phyloP scores from a whole-genome alignment of 768 basidiomycete species.

The Pilatotrama ljubarskyi region DNA sequence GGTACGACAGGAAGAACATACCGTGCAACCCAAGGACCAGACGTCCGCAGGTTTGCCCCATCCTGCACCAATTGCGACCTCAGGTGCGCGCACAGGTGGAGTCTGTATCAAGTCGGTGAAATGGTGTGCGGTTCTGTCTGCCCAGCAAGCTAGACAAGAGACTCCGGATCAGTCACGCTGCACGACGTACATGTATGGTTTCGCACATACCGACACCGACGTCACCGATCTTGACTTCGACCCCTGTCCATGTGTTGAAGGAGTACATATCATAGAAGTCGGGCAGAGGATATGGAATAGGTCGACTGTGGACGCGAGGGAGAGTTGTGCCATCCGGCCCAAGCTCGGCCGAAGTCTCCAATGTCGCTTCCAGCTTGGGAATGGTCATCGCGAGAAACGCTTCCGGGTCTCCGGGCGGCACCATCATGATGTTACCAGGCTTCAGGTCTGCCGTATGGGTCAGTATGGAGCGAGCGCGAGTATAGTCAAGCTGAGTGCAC shows the following conservation, averaged over 20 bases:
- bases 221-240: not conserved
- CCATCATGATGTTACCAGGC: not conserved
- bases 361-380: not conserved
- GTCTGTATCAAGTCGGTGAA: conserved; percentile 14
- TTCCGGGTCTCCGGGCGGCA: not conserved
- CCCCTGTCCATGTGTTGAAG: not conserved
- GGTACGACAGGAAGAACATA: not conserved
- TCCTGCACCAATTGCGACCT: conserved; percentile 15
- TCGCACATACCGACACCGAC: not conserved
- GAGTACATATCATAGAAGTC: conserved; percentile 1
- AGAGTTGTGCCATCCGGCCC: not conserved
- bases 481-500: not conserved
- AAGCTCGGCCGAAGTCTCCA: not conserved
- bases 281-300: not conserved
- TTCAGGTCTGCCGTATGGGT: not conserved
- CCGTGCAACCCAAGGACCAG: conserved; percentile 13
- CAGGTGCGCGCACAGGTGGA: conserved; percentile 7
- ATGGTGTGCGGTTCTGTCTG: not conserved
- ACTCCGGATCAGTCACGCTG: not conserved
- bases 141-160: not conserved
- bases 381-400: conserved; percentile 1
- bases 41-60: conserved; percentile 17
- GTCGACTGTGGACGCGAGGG: not conserved
- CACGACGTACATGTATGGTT: not conserved
- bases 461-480: too few species aligned